Percentiles rank a stretch among this genome's conserved stretches.
Evolutionary conservation across 2,329 filamentous ascomycete genomes (phyloP).

Genomic region (Alternaria postmessia): DNA sequence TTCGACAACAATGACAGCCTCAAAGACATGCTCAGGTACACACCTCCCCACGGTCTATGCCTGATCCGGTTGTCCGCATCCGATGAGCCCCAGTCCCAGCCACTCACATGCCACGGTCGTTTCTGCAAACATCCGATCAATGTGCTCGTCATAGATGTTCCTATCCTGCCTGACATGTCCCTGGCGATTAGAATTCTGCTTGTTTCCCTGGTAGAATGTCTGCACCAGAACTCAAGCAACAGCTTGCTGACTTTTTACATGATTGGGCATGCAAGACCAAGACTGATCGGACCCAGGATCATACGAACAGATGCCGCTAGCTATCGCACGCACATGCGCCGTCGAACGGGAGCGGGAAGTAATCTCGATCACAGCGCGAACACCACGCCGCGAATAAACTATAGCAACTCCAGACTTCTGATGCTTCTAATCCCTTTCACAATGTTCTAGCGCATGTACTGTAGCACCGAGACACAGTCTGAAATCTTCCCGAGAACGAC

Average conservation of each 20-base stretch:
- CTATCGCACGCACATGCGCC: constrained; percentile 32
- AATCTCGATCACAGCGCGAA: constrained; percentile 33
- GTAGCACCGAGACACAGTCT: constrained; percentile 1
- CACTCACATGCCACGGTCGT: constrained; percentile 13
- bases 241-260: neutral
- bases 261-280: constrained; percentile 16
- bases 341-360: constrained; percentile 44
- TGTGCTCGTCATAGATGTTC: constrained; percentile 19
- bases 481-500: neutral
- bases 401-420: constrained; percentile 5
- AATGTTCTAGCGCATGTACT: constrained; percentile 4
- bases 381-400: constrained; percentile 21
- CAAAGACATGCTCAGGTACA: neutral
- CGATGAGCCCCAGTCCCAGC: constrained; percentile 17
- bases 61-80: constrained; percentile 20
- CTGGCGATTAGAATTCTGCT: neutral
- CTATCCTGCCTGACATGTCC: neutral
- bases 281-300: constrained; percentile 44
- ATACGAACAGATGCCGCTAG: constrained; percentile 36
- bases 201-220: neutral
- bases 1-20: neutral
- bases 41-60: neutral
- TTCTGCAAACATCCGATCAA: constrained; percentile 7
- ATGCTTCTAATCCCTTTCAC: neutral
- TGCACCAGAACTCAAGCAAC: neutral